phyloP scores from a whole-genome alignment of 768 basidiomycete genomes.

The Lentinus tigrinus region DNA sequence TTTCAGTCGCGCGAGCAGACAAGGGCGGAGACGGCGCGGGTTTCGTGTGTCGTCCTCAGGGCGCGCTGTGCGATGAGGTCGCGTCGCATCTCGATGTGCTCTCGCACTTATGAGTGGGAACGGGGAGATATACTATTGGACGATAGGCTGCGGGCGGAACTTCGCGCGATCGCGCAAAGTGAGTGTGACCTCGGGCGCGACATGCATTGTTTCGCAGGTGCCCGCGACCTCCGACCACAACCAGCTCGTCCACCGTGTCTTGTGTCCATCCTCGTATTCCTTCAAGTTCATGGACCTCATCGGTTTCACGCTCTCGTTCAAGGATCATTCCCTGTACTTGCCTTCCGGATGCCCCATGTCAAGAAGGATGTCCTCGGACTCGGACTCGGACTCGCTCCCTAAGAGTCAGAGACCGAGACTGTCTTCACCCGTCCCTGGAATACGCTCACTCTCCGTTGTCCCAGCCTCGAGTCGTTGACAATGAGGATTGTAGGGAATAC shows the following conservation, averaged over 20 bases:
- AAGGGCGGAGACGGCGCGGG: slow-evolving; percentile 28
- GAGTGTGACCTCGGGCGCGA: slow-evolving; percentile 20
- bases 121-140: slow-evolving; percentile 57
- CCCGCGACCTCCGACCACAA: slow-evolving; percentile 42
- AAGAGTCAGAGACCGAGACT: slow-evolving; percentile 45
- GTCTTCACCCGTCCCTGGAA: slow-evolving; percentile 59
- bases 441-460: slow-evolving; percentile 67
- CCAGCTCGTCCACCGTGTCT: not conserved
- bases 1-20: slow-evolving; percentile 4
- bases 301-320: slow-evolving; percentile 62
- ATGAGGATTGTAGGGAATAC: slow-evolving; percentile 59
- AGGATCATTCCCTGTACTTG: slow-evolving; percentile 50
- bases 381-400: not conserved
- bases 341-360: slow-evolving; percentile 44
- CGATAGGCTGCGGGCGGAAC: slow-evolving; percentile 78
- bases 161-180: slow-evolving; percentile 73
- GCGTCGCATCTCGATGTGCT: slow-evolving; percentile 62
- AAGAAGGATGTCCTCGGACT: slow-evolving; percentile 3
- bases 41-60: too few relatives aligned
- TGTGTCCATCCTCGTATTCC: slow-evolving; percentile 43
- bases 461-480: slow-evolving; percentile 61
- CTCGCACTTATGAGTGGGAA: slow-evolving; percentile 67
- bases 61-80: slow-evolving; percentile 50
- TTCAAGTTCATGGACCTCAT: slow-evolving; percentile 65
- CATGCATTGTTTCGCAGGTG: slow-evolving; percentile 43